These are phyloP conservation scores for Torulaspora delbrueckii DNA, from an alignment of 805 yeast genomes.

Conservation along the genomic window DNA sequence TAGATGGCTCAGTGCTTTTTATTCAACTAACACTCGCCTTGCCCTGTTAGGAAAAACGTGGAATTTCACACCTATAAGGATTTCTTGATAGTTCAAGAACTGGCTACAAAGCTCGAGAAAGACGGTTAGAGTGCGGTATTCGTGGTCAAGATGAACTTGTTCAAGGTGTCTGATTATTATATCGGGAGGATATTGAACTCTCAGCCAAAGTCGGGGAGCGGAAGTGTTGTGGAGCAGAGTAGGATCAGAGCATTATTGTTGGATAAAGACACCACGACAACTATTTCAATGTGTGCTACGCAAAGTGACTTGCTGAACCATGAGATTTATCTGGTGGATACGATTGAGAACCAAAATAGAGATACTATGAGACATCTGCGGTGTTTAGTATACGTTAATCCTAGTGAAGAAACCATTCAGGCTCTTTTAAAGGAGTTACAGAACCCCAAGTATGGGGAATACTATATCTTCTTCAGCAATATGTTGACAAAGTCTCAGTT, in stretches of 20 bases:
- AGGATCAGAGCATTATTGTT: conserved; percentile 69
- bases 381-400: conserved; percentile 76
- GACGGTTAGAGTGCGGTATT: neutral
- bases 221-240: conserved; percentile 27
- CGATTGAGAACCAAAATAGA: conserved; percentile 53
- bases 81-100: neutral
- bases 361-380: conserved; percentile 73
- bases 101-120: neutral
- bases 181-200: conserved; percentile 38
- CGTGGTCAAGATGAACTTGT: conserved; percentile 40
- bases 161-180: conserved; percentile 43
- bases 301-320: conserved; percentile 78
- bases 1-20: neutral
- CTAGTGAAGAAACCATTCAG: conserved; percentile 59
- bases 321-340: conserved; percentile 80
- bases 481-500: conserved; percentile 67
- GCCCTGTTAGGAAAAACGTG: neutral
- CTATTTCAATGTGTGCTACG: conserved; percentile 83
- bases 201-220: conserved; percentile 11
- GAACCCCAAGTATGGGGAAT: conserved; percentile 73
- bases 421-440: conserved; percentile 60
- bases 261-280: conserved; percentile 74
- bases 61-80: neutral
- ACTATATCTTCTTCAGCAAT: conserved; percentile 76
- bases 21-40: neutral